Evolutionary conservation across 2,329 filamentous ascomycete genomes (phyloP).

Genomic region (Cordyceps cateniannulata): DNA sequence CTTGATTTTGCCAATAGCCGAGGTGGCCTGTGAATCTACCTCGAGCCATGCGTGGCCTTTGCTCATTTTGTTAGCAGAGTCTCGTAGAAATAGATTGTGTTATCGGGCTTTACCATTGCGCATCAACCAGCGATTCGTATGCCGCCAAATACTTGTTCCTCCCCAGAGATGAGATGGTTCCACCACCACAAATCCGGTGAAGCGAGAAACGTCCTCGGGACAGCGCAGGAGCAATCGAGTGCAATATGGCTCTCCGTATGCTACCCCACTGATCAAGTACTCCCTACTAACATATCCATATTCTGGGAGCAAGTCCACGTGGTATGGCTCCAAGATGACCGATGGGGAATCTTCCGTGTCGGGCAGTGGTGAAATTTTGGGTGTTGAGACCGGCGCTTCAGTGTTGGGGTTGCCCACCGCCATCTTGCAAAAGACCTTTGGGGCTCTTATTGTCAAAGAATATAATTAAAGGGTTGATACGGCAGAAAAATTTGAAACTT

Average conservation of each 20-base stretch:
- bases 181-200: slow-evolving; percentile 15
- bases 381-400: background rate
- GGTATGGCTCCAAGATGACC: slow-evolving; percentile 15
- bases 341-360: slow-evolving; percentile 12
- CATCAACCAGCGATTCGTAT: slow-evolving; percentile 18
- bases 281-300: slow-evolving; percentile 16
- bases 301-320: slow-evolving; percentile 17
- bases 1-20: slow-evolving; percentile 16
- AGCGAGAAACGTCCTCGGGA: slow-evolving; percentile 8
- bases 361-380: background rate
- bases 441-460: background rate
- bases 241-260: slow-evolving; percentile 15
- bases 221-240: slow-evolving; percentile 16
- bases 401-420: background rate
- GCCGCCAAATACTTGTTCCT: slow-evolving; percentile 18
- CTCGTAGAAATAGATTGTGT: background rate
- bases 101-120: slow-evolving; percentile 13
- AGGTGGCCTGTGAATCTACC: slow-evolving; percentile 17
- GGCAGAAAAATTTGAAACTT: background rate
- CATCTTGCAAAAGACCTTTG: background rate
- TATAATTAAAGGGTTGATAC: background rate
- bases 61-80: background rate
- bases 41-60: slow-evolving; percentile 17
- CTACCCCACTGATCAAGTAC: slow-evolving; percentile 15
- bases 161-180: slow-evolving; percentile 18